Base-by-base conservation (phyloP, 805 yeast genomes). In the Metschnikowia bowlesiae region DNA sequence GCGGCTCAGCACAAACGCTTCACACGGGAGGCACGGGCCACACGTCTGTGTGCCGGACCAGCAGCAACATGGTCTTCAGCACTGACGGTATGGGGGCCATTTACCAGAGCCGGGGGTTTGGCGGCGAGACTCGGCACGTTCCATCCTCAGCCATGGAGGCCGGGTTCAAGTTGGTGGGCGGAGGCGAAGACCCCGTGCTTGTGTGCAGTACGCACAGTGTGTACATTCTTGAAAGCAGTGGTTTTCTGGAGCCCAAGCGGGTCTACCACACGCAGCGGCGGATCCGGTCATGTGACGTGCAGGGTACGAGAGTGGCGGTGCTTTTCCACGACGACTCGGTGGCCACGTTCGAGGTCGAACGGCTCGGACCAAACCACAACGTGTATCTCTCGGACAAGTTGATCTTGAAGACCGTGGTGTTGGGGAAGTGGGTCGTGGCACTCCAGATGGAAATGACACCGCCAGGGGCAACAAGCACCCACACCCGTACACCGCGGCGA, bases 241-340 rank as follows among this genome's bases (percentile, higher is more conserved):
- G 5, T 2, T 32, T 32, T 18, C 38, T 33, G 45, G 31, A 33
- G 9, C 45, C 45, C 18, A 42, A 42, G 30, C 45, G 45, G 22
- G 30, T 42, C 13, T 26, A 42, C n/a, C 8, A 13, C 10, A 11
- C 34, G n/a, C 38, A 18, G 38, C 45, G 31, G 37, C 22, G 22
- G 9, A 22, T 42, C 45, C 26, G 22, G 31, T 42, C 45, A 33
- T 33, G 32, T 22, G 40, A 36, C 11, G 14, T 36, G 18, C 9
- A 31, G 8, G 26, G 31, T 8, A 8, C 36, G 3, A 33, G 34
- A 26, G 45, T 48, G 14, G 32, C 40, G 10, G 42, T 53, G 6
- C 47, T 52, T 30, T 53, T 53, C 16, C 44, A 47, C 1, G 50
- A 48, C 36, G 48, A 53, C 8, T 36, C 31, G 2, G 41, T 54